A percentile compares a stretch with the other conserved stretches of the same genome.
Evolutionary conservation across 495 filamentous ascomycete genomes (phyloP).

Genomic region (Filosporella fistucella): DNA sequence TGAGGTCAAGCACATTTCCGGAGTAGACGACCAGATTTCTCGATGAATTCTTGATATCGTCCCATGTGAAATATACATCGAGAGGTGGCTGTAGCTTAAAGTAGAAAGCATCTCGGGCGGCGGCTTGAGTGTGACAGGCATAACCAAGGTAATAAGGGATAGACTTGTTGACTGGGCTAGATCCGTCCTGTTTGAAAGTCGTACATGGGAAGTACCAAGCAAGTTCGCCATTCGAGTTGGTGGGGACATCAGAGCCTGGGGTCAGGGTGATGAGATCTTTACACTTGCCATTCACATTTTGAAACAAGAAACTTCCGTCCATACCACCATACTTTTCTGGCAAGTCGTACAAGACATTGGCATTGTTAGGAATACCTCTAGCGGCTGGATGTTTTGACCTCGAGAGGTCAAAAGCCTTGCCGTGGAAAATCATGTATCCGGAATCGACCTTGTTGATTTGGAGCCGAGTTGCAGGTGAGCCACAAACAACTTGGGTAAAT

Average conservation of each 20-base stretch:
- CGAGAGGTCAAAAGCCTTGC: conserved; percentile 75
- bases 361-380: conserved; percentile 63
- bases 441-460: conserved; percentile 72
- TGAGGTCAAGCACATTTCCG: conserved; percentile 88
- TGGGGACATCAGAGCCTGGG: conserved; percentile 71
- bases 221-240: conserved; percentile 65
- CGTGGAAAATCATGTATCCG: conserved; percentile 96
- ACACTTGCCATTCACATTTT: conserved; percentile 97
- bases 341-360: conserved; percentile 84
- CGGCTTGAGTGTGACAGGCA: conserved; percentile 75
- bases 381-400: conserved; percentile 72
- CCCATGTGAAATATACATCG: conserved; percentile 93
- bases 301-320: conserved; percentile 96
- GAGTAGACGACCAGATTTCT: conserved; percentile 92
- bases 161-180: conserved; percentile 67
- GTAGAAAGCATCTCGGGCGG: conserved; percentile 72
- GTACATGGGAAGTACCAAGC: conserved; percentile 98
- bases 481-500: conserved; percentile 87
- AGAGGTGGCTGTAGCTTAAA: conserved; percentile 49
- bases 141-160: conserved; percentile 76
- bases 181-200: conserved; percentile 91
- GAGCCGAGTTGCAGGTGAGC: conserved; percentile 58
- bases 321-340: conserved; percentile 73
- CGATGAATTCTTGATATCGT: conserved; percentile 82
- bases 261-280: conserved; percentile 80